Conservation (phyloP, 148 eudicot species). For the Euryodendron excelsum region DNA sequence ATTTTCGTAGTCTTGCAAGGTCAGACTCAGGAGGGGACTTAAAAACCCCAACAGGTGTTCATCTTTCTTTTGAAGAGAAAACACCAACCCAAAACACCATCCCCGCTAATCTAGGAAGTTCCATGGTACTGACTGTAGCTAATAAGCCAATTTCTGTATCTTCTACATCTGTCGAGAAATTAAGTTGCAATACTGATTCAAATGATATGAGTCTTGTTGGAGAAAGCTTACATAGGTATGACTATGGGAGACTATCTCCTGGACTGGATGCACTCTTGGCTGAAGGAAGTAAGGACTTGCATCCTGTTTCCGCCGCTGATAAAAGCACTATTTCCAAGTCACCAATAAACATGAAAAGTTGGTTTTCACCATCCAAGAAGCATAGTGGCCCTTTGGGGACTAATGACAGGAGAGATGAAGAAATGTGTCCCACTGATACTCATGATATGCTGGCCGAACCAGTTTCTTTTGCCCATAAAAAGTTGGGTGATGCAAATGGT, state of each 20-base stretch:
- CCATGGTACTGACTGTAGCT: conserved; percentile 61
- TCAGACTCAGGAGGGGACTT: conserved; percentile 76
- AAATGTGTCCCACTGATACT: conserved; percentile 8
- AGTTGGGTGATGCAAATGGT: conserved; percentile 23
- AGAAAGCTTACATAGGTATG: conserved; percentile 53
- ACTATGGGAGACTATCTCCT: conserved; percentile 73
- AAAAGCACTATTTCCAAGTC: conserved; percentile 34
- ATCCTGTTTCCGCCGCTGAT: conserved; percentile 23
- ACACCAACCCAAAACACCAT: conserved; percentile 48
- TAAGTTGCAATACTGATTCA: conserved; percentile 46
- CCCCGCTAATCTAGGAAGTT: conserved; percentile 39
- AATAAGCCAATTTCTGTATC: conserved; percentile 33
- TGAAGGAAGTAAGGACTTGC: conserved; percentile 50
- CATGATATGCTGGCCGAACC: conserved; percentile 22
- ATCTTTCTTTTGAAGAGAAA: conserved; percentile 65
- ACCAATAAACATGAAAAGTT: conserved; percentile 10
- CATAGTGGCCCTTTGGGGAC: conserved; percentile 7
- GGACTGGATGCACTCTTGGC: conserved; percentile 64
- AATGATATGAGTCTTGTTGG: conserved; percentile 90
- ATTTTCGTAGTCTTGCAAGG: conserved; percentile 79
- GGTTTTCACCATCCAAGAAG: conserved; percentile 8
- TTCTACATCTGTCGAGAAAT: conserved; percentile 32
- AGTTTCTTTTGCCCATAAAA: conserved; percentile 15
- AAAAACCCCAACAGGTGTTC: conserved; percentile 61
- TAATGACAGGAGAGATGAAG: conserved; percentile 19